Percentiles rank a stretch among this genome's conserved stretches.
Evolutionary conservation across 768 basidiomycete species (phyloP).

Genomic region (Pulveroboletus sp.): DNA sequence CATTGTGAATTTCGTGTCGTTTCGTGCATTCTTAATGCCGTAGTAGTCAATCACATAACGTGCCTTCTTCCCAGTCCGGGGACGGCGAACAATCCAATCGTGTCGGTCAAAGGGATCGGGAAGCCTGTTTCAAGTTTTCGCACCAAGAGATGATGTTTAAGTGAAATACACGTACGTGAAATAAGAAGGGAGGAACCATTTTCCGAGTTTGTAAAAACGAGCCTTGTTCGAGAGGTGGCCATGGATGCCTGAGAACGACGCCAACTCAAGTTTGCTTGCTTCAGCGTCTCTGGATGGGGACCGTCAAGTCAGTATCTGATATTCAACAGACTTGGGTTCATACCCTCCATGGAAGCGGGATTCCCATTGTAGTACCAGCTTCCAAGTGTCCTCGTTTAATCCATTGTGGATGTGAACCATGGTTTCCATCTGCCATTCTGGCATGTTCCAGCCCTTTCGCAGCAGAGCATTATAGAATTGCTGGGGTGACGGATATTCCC

Average conservation of each 20-base stretch:
- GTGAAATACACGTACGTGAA: slow-evolving; percentile 1
- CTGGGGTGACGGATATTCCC: slow-evolving; percentile 13
- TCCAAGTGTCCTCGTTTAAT: slow-evolving; percentile 12
- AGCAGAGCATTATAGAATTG: slow-evolving; percentile 13
- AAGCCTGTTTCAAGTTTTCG: background rate
- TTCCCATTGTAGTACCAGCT: slow-evolving; percentile 9
- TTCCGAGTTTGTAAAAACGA: slow-evolving; percentile 3
- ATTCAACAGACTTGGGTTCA: background rate
- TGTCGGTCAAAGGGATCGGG: slow-evolving; percentile 15
- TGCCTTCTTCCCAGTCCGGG: background rate
- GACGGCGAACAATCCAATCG: slow-evolving; percentile 13
- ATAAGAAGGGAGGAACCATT: slow-evolving; percentile 3
- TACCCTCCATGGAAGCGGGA: slow-evolving; percentile 16
- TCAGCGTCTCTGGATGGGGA: slow-evolving; percentile 2
- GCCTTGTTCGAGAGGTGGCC: slow-evolving; percentile 15
- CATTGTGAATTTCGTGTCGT: slow-evolving; percentile 2
- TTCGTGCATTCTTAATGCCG: slow-evolving; percentile 5
- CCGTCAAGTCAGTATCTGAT: background rate
- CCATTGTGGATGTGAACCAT: slow-evolving; percentile 8
- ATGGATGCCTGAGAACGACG: no score
- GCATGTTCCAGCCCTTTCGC: slow-evolving; percentile 7
- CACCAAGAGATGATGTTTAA: background rate
- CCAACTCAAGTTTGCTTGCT: slow-evolving; percentile 6
- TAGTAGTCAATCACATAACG: slow-evolving; percentile 16
- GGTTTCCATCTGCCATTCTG: slow-evolving; percentile 3